Base-by-base conservation (phyloP, 2,329 filamentous ascomycete species). In the Nemania serpens region DNA sequence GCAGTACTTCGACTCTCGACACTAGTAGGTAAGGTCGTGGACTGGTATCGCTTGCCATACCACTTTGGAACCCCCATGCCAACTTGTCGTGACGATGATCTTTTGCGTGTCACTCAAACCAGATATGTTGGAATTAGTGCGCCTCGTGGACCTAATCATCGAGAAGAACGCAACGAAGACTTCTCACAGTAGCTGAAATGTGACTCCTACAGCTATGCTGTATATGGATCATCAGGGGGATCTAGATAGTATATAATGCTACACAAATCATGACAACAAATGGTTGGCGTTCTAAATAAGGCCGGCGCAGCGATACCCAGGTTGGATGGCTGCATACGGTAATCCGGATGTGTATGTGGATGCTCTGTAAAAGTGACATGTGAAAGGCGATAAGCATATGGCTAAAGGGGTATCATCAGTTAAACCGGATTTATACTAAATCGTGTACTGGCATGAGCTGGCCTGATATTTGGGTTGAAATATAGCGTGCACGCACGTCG, bases 341-440 rank as follows among this genome's bases (percentile, higher is more conserved):
- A 61, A 63, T 29, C 57, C 61, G 47, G 45, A 45, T 20, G 25
- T 57, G 18, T 43, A 36, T n/a, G 25, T 48, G 53, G 48, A 43
- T 57, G 36, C 39, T 41, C 25, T 15, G 25, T 13, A 29, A 37
- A 36, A 33, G 15, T 20, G 43, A 36, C 43, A 37, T 45, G 25
- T 55, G 50, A 33, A 43, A 22, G 50, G 49, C 41, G 49, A 58
- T 52, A 59, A n/a, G 43, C 41, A 55, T 22, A 33, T 49, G 36
- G 59, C 50, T 18, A 10, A 13, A 13, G 12, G 46, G 12, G 41
- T 39, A 46, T 33, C 34, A n/a, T 59, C 39, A 37, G 43, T 43
- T 59, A 56, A 41, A 37, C 39, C 29, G 15, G 36, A 43, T 55
- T 36, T 10, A 37, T 33, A 41, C 36, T 22, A 25, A 51, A 50